Evolutionary conservation across 1,139 yeast species (phyloP), one percentile per base, ranked within the genome.

Genomic region (Taphrina flavorubra): DNA sequence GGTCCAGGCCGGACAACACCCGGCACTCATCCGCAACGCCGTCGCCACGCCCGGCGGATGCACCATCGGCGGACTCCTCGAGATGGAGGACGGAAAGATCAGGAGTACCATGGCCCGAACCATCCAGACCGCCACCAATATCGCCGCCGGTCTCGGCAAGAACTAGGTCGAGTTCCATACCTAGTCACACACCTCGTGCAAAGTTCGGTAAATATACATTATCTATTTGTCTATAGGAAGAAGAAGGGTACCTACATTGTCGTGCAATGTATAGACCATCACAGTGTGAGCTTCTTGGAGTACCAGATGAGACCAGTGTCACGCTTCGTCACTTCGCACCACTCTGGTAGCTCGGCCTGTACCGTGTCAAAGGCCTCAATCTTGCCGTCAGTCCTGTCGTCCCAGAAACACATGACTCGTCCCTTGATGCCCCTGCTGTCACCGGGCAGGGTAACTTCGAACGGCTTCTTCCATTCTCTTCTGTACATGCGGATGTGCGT

Each of bases 21-120:
- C 99, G n/a, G 95, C 96, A 11, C 91, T 85, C 20, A 83, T 94
- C 77, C 89, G 90, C 77, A 87, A 90, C 77, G 89, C 88, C 75
- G 95, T 94, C 6, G 92, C 97, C 77, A 94, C 99, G 0, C 99
- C 99, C 18, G 99, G 96, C 44, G 99, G 99, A 49, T 92, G 97
- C 68, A 94, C 99, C 8, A 94, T 95, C 77, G 97, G 97, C 4
- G 99, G 99, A 0, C 82, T 95, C 72, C 84, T 92, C 78, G 90
- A 87, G 74, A 86, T 95, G 88, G 99, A 94, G 80, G 97, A 92
- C 74, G 87, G 87, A 66, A 96, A 92, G 58, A 90, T 94, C 61
- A 87, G 97, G 80, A 85, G 92, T 63, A 92, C 92, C 31, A 88
- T 94, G 74, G 87, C 96, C 62, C 84, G 92, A 74, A 97, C 96